phyloP scores from a whole-genome alignment of 441 rosid species.

The Pelargonium australe region DNA sequence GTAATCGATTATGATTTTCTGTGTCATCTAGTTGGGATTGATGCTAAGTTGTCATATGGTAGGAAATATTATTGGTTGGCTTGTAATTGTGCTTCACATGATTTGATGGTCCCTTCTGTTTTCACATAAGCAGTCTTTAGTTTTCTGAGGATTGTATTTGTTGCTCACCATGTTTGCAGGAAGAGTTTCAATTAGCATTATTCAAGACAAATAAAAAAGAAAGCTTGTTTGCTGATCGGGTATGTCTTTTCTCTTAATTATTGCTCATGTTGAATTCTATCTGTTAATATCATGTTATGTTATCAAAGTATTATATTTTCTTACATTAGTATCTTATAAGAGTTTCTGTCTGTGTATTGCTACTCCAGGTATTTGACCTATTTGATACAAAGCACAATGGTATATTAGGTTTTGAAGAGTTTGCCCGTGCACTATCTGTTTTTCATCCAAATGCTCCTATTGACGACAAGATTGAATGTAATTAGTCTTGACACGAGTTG shows the following conservation, averaged over 20 bases:
- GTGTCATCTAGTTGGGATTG: background rate
- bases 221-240: slow-evolving; percentile 97
- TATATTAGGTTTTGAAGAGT: slow-evolving; percentile 90
- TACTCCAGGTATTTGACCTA: slow-evolving; percentile 78
- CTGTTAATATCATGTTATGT: too few relatives aligned
- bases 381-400: slow-evolving; percentile 95
- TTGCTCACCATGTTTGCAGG: slow-evolving; percentile 36
- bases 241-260: slow-evolving; percentile 20
- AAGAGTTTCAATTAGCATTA: slow-evolving; percentile 91
- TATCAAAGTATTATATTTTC: slow-evolving; percentile 2
- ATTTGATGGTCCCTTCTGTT: too few relatives aligned
- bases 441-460: slow-evolving; percentile 91
- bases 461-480: slow-evolving; percentile 75
- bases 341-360: slow-evolving; percentile 12
- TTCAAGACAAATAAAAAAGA: slow-evolving; percentile 93
- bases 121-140: too few relatives aligned
- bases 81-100: too few relatives aligned
- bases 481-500: slow-evolving; percentile 16
- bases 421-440: slow-evolving; percentile 88
- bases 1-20: too few relatives aligned
- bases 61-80: too few relatives aligned
- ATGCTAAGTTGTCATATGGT: background rate
- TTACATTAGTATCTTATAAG: slow-evolving; percentile 1
- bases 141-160: too few relatives aligned
- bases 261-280: too few relatives aligned